Evolutionary conservation across 768 basidiomycete genomes (phyloP), one percentile per base, ranked within the genome.

Genomic region (Russula sp.): DNA sequence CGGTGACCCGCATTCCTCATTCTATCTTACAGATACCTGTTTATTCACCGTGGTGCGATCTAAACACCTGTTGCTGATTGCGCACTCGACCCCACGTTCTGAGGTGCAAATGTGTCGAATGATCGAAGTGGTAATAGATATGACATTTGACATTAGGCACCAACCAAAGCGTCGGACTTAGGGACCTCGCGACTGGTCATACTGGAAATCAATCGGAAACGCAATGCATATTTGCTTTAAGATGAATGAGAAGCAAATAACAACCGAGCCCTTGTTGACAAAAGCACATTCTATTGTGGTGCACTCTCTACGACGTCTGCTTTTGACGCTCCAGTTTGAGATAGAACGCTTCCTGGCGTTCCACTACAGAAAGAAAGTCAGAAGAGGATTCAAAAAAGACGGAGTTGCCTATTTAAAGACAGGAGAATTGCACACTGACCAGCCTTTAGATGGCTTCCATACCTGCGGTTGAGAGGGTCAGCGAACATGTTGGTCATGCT

Each of bases 311-410:
- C 65, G 71, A 53, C 64, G 61, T 54, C 69, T 72, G 70, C 69
- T 74, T 78, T 70, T 76, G 81, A 70, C 76, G 81, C 81, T 94
- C 93, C 59, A 93, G 80, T 74, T 85, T 90, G 70, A 93, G 75
- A 77, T 96, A 96, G 76, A 80, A 93, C 68, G 81, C 84, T 76
- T 95, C 93, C 72, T 90, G 88, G 59, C 78, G 81, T 70, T 87
- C 86, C 61, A 93, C 93, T 96, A 47, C 16, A 41, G 16, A 39
- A 56, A 39, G 22, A n/a, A 38, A 25, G n/a, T 56, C 20, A 55
- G 45, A 29, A 53, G 14, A 53, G 7, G 1, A 41, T 57, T 56
- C 60, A 13, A 10, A 48, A 56, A 9, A 42, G 47, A 22, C 14
- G 25, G 36, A 29, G 47, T 20, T 45, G 51, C 43, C 48, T 38